Evolutionary conservation across 192 early-diverging fungal species (phyloP), one percentile per base, ranked within the genome.

Genomic region (Podila epigama): DNA sequence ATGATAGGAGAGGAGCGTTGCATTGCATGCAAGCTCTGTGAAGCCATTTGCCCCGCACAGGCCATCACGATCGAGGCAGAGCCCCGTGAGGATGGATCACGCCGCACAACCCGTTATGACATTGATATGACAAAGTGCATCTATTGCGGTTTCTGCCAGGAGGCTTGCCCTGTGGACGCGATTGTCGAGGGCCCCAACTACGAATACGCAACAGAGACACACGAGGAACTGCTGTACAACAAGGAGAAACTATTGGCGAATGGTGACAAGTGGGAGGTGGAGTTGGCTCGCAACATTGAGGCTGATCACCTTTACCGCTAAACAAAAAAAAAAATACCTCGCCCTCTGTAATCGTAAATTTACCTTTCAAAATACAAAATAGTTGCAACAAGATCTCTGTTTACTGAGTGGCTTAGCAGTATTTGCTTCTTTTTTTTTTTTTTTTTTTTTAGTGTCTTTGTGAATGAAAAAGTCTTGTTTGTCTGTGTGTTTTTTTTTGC

Each of bases 61-160:
- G 97, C 97, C 36, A 98, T 98, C 69, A 98, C 97, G 1, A 98
- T 98, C 54, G 97, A 98, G 83, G 93, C 94, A 22, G 96, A 98
- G 82, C 92, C 93, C 35, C 91, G 97, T 72, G 93, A 96, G 66
- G 97, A 98, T 79, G 97, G 93, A 35, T 89, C 89, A 28, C 88
- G 97, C 73, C 90, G 96, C 54, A 98, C 97, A 18, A 97, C 96
- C 25, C 89, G 97, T 52, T 98, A 98, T 72, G 97, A 98, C 84
- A 98, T 98, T 68, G 97, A 98, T 79, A 97, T 97, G 97, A 97
- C 97, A 56, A 98, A 98, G 87, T 95, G 94, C 83, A 92, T 92
- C 73, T 97, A 96, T 87, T 98, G 97, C 81, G 97, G 97, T 53
- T 90, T 98, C 83, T 98, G 97, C 83, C 96, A 97, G 82, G 95